Evolutionary conservation across 495 filamentous ascomycete species (phyloP).

Genomic region (Hyaloscypha finlandica): DNA sequence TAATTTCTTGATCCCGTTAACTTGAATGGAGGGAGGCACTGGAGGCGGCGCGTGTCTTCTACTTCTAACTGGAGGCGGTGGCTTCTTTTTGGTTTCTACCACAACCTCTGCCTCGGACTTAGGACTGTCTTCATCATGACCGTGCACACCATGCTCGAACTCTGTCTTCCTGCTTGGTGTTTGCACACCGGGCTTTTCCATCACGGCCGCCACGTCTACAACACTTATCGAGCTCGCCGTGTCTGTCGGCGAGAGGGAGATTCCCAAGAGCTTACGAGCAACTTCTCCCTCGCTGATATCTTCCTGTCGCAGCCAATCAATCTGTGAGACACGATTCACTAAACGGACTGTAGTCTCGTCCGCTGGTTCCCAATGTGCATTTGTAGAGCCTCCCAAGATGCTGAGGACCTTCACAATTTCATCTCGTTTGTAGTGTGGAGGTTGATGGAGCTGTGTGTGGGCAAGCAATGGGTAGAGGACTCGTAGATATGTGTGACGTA

Average conservation of each 20-base stretch:
- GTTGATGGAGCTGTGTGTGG: slow-evolving; percentile 83
- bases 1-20: slow-evolving; percentile 45
- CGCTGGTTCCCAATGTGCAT: slow-evolving; percentile 83
- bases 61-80: slow-evolving; percentile 36
- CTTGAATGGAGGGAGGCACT: slow-evolving; percentile 30
- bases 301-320: slow-evolving; percentile 72
- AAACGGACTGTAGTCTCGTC: slow-evolving; percentile 89
- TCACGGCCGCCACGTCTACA: slow-evolving; percentile 74
- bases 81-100: slow-evolving; percentile 18
- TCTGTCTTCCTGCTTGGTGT: slow-evolving; percentile 69
- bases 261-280: slow-evolving; percentile 48
- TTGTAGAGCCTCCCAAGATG: slow-evolving; percentile 60
- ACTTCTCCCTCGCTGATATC: slow-evolving; percentile 47
- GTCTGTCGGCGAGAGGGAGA: slow-evolving; percentile 48
- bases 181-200: slow-evolving; percentile 81
- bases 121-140: slow-evolving; percentile 6
- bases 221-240: slow-evolving; percentile 65
- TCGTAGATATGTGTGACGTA: slow-evolving; percentile 97
- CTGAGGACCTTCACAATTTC: slow-evolving; percentile 76
- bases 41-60: slow-evolving; percentile 47
- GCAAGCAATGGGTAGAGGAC: slow-evolving; percentile 88
- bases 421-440: slow-evolving; percentile 89
- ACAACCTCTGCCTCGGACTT: slow-evolving; percentile 14
- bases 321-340: slow-evolving; percentile 75
- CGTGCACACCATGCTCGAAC: slow-evolving; percentile 18